Evolutionary conservation across 345 rosid genomes (phyloP), one percentile per base, ranked within the genome.

Genomic region (Acer saccharum): DNA sequence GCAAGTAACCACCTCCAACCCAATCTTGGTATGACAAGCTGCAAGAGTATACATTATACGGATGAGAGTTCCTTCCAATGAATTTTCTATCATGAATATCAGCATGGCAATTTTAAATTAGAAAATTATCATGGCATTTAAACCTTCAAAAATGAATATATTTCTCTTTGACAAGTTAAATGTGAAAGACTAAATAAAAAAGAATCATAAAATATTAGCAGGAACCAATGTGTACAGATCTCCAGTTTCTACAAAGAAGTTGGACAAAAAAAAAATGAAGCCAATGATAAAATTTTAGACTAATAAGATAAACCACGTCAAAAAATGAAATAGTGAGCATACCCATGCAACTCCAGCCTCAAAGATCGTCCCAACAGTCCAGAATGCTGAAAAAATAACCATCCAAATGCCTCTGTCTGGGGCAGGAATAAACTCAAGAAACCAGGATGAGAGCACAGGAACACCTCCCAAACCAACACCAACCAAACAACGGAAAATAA

Each of bases 1-100:
- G 82, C 97, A 81, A 95, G 96, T 73, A 95, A 83, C 98, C 99
- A 95, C 82, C 99, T 89, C 98, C 99, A 93, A 72, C 92, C 91
- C 83, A 90, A 74, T 50, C 62, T 86, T 71, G 99, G 99, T 97
- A 95, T 93, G 72, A 95, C 79, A 79, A 90, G 74, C 98, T 93
- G 91, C 87, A 83, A 82, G 3, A 81, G 76, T 63, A 6, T 12
- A 68, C 13, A 41, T 66, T 41, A 73, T 4, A 61, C 23, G 23
- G 57, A 79, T 75, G 50, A 70, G 74, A 18, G 27, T 12, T 58
- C 50, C 35, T 29, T 74, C 48, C 9, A 65, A 43, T 43, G 46
- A 68, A 68, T 3, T 4, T n/a, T 50, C n/a, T 32, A 75, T 52
- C 16, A 7, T 69, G 54, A 67, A 52, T 72, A 66, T 68, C 21